phyloP scores from a whole-genome alignment of 1,284 basidiomycete species.

The Ceratobasidium sp. region DNA sequence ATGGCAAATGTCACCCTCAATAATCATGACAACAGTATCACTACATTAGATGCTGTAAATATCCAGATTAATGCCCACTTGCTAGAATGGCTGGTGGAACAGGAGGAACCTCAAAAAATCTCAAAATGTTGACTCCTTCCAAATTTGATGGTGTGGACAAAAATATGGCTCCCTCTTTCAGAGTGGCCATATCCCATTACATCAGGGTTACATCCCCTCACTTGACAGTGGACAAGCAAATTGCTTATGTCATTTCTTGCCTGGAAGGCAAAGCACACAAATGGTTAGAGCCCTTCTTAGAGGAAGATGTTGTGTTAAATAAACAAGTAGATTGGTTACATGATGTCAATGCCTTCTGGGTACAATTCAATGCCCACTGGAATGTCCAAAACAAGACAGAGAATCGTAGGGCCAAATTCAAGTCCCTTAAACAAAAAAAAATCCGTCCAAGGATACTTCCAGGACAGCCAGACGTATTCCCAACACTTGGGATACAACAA shows the following conservation, averaged over 20 bases:
- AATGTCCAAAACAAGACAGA: background rate
- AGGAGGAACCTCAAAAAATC: no score
- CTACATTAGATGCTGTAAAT: no score
- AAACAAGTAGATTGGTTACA: background rate
- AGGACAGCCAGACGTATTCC: background rate
- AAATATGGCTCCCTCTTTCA: background rate
- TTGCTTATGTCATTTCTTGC: background rate
- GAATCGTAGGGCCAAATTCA: background rate
- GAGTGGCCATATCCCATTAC: background rate
- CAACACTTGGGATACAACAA: background rate
- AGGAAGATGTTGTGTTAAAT: background rate
- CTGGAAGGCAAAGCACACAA: background rate
- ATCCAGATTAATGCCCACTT: no score
- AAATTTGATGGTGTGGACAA: conserved; percentile 10
- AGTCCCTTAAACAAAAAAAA: background rate
- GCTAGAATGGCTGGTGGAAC: no score
- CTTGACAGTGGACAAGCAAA: background rate
- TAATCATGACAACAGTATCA: no score
- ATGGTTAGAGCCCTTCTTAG: background rate
- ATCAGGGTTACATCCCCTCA: background rate
- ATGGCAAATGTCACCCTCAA: no score
- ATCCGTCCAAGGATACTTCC: conserved; percentile 4
- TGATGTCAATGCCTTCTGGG: background rate
- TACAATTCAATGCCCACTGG: background rate
- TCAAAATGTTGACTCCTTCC: conserved; percentile 15